phyloP scores from a whole-genome alignment of 2,329 filamentous ascomycete genomes.

The Trichoderma semiorbis region DNA sequence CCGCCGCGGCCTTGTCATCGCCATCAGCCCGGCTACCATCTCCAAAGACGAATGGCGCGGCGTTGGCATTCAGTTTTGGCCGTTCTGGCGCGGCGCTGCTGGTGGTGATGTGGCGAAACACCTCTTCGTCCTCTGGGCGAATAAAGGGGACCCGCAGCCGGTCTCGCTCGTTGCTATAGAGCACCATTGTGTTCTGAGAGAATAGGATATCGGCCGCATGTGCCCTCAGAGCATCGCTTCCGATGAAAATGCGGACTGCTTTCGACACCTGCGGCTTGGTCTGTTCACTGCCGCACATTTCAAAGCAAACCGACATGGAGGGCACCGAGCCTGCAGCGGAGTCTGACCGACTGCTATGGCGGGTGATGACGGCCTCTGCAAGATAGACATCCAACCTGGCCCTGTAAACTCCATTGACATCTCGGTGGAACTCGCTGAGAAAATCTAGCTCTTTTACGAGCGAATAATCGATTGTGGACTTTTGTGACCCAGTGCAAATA shows the following conservation, averaged over 20 bases:
- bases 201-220: slow-evolving; percentile 90
- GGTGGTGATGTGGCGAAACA: slow-evolving; percentile 75
- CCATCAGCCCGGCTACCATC: slow-evolving; percentile 30
- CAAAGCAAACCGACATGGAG: slow-evolving; percentile 74
- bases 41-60: slow-evolving; percentile 40
- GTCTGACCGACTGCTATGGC: slow-evolving; percentile 66
- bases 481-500: slow-evolving; percentile 86
- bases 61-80: slow-evolving; percentile 56
- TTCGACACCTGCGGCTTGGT: slow-evolving; percentile 43
- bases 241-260: slow-evolving; percentile 79
- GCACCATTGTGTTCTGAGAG: slow-evolving; percentile 82
- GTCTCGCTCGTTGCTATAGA: slow-evolving; percentile 82
- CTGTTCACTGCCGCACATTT: slow-evolving; percentile 60
- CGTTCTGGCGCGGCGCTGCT: slow-evolving; percentile 52
- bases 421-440: slow-evolving; percentile 60
- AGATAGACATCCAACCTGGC: slow-evolving; percentile 83
- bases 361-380: slow-evolving; percentile 81
- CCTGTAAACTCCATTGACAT: slow-evolving; percentile 61
- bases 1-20: slow-evolving; percentile 14
- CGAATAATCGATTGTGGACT: slow-evolving; percentile 73
- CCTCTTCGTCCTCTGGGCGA: slow-evolving; percentile 78
- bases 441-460: slow-evolving; percentile 74
- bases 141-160: slow-evolving; percentile 90
- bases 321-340: slow-evolving; percentile 72
- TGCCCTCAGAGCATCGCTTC: slow-evolving; percentile 79